These are phyloP conservation scores for Apiospora rasikravindrae DNA, from an alignment of 2,329 filamentous ascomycete species.

Conservation along the genomic window DNA sequence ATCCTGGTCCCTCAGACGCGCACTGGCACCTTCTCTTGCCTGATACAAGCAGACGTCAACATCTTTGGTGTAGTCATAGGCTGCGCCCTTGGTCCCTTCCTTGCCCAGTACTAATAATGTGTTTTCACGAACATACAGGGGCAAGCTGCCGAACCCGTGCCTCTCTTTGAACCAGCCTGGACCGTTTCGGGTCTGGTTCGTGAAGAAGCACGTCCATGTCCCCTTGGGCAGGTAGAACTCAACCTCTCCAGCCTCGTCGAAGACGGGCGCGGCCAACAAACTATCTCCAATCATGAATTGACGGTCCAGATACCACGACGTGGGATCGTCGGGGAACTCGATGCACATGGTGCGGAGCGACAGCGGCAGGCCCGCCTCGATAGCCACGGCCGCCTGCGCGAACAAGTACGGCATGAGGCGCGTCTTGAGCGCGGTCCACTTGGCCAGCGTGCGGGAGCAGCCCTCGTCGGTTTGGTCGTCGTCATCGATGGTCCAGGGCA, in stretches of 20 bases:
- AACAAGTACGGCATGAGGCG: slow-evolving; percentile 59
- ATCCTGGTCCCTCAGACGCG: slow-evolving; percentile 48
- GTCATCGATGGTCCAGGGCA: slow-evolving; percentile 75
- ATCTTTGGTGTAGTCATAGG: slow-evolving; percentile 53
- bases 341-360: slow-evolving; percentile 69
- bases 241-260: slow-evolving; percentile 69
- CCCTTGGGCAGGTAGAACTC: slow-evolving; percentile 67
- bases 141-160: slow-evolving; percentile 63
- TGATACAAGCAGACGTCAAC: slow-evolving; percentile 56
- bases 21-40: slow-evolving; percentile 45
- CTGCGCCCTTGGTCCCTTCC: slow-evolving; percentile 44
- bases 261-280: slow-evolving; percentile 68
- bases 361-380: slow-evolving; percentile 61
- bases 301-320: slow-evolving; percentile 69
- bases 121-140: slow-evolving; percentile 62
- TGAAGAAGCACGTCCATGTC: slow-evolving; percentile 55
- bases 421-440: slow-evolving; percentile 56
- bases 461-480: slow-evolving; percentile 62
- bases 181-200: slow-evolving; percentile 53
- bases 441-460: slow-evolving; percentile 56
- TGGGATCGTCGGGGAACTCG: slow-evolving; percentile 75
- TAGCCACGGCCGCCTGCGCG: slow-evolving; percentile 47
- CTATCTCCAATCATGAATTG: slow-evolving; percentile 76
- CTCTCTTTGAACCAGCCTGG: slow-evolving; percentile 65
- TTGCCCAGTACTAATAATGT: slow-evolving; percentile 54